These are phyloP conservation scores for Eucalyptus grandis DNA, from an alignment of 345 rosid genomes.

Conservation along the genomic window DNA sequence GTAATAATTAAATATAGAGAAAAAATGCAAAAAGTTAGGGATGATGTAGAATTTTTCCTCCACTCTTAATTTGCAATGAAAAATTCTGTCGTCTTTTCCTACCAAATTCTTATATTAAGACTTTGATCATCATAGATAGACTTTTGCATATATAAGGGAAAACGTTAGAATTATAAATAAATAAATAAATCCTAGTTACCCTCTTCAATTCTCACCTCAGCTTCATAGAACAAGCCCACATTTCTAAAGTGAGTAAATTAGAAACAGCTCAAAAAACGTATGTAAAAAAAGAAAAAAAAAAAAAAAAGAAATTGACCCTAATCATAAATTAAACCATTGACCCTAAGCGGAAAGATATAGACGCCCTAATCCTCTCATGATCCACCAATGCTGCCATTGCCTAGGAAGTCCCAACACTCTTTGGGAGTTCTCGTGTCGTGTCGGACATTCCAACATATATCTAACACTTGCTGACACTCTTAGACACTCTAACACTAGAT, in stretches of 20 bases:
- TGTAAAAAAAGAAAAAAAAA: background rate
- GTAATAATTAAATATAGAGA: background rate
- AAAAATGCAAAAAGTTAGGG: background rate
- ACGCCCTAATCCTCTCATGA: background rate
- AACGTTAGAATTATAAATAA: background rate
- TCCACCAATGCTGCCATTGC: accelerated
- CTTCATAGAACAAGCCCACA: background rate
- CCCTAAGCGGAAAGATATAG: background rate
- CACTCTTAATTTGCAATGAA: background rate
- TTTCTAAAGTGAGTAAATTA: background rate
- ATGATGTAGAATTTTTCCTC: background rate
- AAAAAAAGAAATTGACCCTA: background rate
- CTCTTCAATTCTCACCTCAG: background rate
- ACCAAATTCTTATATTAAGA: background rate
- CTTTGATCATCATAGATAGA: background rate
- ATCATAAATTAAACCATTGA: background rate
- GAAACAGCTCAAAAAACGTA: background rate
- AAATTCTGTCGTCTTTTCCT: background rate
- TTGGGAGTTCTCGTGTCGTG: accelerated
- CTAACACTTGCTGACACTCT: too few species aligned
- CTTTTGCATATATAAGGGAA: background rate
- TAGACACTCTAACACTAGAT: too few species aligned
- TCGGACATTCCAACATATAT: accelerated
- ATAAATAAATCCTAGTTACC: background rate
- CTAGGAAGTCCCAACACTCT: too few species aligned